Evolutionary conservation across 1,284 basidiomycete species (phyloP).

Genomic region (Austroboletus novae-zelandiae): DNA sequence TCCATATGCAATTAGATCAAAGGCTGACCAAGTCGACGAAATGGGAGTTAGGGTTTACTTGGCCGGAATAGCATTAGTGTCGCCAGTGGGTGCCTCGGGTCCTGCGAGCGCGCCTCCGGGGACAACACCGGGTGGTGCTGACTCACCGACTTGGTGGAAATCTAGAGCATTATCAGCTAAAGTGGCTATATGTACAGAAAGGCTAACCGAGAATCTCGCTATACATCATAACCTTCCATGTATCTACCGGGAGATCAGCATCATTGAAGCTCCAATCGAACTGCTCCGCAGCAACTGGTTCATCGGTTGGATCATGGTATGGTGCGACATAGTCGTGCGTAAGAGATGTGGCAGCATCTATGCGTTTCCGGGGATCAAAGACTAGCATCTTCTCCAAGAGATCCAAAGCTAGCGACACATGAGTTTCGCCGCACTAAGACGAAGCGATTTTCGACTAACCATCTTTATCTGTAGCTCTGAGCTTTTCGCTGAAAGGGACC

Average conservation of each 20-base stretch:
- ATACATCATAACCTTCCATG: constrained; percentile 99
- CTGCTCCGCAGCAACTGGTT: constrained; percentile 90
- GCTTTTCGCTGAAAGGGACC: constrained; percentile 92
- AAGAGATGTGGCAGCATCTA: constrained; percentile 91
- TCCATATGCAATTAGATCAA: not conserved
- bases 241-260: constrained; percentile 98
- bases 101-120: constrained; percentile 67
- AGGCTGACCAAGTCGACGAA: constrained; percentile 14
- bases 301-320: constrained; percentile 98
- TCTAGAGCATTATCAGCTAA: constrained; percentile 41
- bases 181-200: not conserved
- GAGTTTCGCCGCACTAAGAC: constrained; percentile 7
- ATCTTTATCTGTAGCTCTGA: constrained; percentile 86
- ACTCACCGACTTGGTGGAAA: constrained; percentile 73
- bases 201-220: constrained; percentile 86
- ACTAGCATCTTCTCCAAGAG: constrained; percentile 99
- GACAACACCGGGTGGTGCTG: constrained; percentile 39
- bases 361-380: constrained; percentile 96
- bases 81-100: constrained; percentile 40
- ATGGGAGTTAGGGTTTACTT: constrained; percentile 11
- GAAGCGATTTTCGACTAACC: constrained; percentile 44
- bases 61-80: constrained; percentile 9
- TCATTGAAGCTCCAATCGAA: constrained; percentile 99
- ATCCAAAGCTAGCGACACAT: constrained; percentile 70
- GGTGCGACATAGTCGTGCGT: constrained; percentile 94